Evolutionary conservation across 1,284 basidiomycete genomes (phyloP), one percentile per base, ranked within the genome.

Genomic region (Naganishia sp.): DNA sequence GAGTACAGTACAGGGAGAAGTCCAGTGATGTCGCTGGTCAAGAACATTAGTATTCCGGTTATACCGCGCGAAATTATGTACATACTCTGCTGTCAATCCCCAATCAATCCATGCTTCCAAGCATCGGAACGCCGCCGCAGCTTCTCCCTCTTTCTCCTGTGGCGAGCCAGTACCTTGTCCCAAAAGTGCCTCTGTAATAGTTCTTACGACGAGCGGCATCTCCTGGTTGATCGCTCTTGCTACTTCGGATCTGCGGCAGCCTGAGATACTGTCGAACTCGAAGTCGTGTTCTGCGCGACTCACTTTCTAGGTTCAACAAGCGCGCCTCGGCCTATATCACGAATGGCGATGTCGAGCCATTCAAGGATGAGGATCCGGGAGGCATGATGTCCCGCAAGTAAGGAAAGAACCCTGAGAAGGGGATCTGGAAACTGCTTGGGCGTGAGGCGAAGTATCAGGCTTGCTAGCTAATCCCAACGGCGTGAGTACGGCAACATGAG

Each of bases 41-140:
- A 85, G 16, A 64, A 23, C 82, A 0, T 85, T 86, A 55, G 90
- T 76, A 64, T 88, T 6, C 13, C 36, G 45, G 68, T 25, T 33
- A 31, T 53, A 59, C 31, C 50, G 59, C 59, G 68, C 21, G 48
- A n/a, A 18, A 21, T 72, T 28, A 44, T 11, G 11, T 39, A 78
- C 84, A 72, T 71, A 90, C 89, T 86, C 86, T 65, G 85, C 83
- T 31, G 85, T 87, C 16, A 93, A 79, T 53, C 85, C 83, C 71
- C 79, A 82, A 2, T 82, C 78, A 72, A 92, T 85, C 92, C 92
- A 94, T 3, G 88, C 86, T 75, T 90, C 87, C 0, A 93, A 81
- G 74, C 90, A 92, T 70, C 85, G 86, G 66, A 92, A 82, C 0
- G 89, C 89, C 0, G 90, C 86, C 28, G 84, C 82, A 2, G 89